Evolutionary conservation across 768 basidiomycete genomes (phyloP).

Genomic region (Lactarius psammicola): DNA sequence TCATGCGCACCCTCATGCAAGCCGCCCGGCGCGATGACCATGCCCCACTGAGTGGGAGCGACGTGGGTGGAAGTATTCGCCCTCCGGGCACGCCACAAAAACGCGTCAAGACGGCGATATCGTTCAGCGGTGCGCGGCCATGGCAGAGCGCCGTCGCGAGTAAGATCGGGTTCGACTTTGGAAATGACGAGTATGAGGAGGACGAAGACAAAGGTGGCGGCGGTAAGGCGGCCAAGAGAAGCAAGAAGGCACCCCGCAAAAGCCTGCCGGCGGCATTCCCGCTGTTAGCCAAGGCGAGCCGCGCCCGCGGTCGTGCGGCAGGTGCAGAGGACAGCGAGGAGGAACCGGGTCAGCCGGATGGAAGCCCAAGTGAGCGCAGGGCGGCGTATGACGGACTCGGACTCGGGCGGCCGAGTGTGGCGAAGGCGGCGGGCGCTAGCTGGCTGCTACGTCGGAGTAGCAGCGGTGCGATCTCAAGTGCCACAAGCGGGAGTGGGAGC

Average conservation of each 20-base stretch:
- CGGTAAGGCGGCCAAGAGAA: conserved; percentile 32
- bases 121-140: conserved; percentile 47
- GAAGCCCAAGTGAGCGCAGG: conserved; percentile 61
- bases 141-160: conserved; percentile 80
- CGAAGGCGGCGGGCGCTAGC: conserved; percentile 40
- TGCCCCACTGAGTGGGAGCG: conserved; percentile 34
- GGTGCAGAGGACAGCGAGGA: conserved; percentile 56
- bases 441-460: conserved; percentile 77
- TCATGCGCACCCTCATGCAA: conserved; percentile 62
- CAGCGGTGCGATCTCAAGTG: conserved; percentile 72
- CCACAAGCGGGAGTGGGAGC: conserved; percentile 53
- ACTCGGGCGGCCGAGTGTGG: conserved; percentile 53
- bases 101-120: conserved; percentile 60
- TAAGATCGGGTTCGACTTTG: conserved; percentile 54
- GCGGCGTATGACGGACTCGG: conserved; percentile 63
- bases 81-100: conserved; percentile 84
- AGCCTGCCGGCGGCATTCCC: conserved; percentile 76
- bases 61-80: conserved; percentile 45
- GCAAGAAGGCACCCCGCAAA: conserved; percentile 58
- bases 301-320: conserved; percentile 8
- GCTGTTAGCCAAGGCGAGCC: conserved; percentile 34
- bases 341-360: conserved; percentile 44
- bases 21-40: conserved; percentile 46
- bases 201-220: conserved; percentile 38
- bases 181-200: conserved; percentile 40